phyloP scores from a whole-genome alignment of 1,284 basidiomycete genomes.

The Phellopilus nigrolimitatus region DNA sequence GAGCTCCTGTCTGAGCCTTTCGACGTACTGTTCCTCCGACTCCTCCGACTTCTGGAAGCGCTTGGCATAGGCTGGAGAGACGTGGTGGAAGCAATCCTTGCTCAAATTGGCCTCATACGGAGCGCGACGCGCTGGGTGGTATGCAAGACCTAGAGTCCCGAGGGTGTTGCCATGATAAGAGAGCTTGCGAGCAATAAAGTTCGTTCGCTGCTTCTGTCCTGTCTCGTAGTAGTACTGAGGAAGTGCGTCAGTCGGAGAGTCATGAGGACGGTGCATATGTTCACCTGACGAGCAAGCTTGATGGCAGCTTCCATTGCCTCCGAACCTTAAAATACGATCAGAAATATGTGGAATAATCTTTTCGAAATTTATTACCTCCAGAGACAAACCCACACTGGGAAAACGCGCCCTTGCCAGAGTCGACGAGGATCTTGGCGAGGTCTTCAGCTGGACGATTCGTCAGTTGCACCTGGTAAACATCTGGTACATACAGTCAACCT shows the following conservation, averaged over 20 bases:
- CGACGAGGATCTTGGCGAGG: conserved; percentile 59
- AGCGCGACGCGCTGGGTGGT: conserved; percentile 59
- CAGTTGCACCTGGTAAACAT: conserved; percentile 79
- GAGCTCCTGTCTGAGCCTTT: conserved; percentile 69
- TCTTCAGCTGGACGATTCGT: conserved; percentile 75
- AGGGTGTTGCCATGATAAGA: conserved; percentile 86
- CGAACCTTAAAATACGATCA: conserved; percentile 46
- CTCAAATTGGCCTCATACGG: conserved; percentile 66
- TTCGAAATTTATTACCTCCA: conserved; percentile 46
- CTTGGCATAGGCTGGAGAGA: conserved; percentile 81
- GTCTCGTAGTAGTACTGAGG: conserved; percentile 64
- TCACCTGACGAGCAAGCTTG: conserved; percentile 72
- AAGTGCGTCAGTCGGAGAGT: not conserved
- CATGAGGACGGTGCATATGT: conserved; percentile 15
- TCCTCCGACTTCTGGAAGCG: conserved; percentile 68
- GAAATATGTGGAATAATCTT: not conserved
- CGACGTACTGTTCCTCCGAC: conserved; percentile 72
- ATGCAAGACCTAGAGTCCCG: conserved; percentile 59
- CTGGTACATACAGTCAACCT: conserved; percentile 33
- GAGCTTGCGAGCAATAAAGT: conserved; percentile 76
- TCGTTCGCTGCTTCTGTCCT: conserved; percentile 60
- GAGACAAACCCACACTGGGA: conserved; percentile 62
- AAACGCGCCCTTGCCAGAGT: conserved; percentile 68
- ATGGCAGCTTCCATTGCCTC: conserved; percentile 82
- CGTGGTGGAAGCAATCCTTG: conserved; percentile 65